phyloP scores from a whole-genome alignment of 164 flowering plant genomes.

The Euptelea pleiosperma region DNA sequence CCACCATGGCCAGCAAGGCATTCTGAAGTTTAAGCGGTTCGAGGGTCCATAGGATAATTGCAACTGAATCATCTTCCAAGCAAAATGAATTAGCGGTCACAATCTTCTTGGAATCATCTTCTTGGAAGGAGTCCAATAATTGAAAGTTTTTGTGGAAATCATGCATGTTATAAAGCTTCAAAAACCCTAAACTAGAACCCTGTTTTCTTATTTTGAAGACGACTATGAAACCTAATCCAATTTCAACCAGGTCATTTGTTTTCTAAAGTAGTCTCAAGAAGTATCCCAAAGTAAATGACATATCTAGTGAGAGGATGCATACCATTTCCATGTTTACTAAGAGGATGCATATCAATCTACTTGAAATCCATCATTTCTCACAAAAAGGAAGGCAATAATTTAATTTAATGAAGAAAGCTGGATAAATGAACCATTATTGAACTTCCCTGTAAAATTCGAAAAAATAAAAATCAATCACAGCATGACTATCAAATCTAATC shows the following conservation, averaged over 20 bases:
- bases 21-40: slow-evolving; percentile 51
- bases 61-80: slow-evolving; percentile 72
- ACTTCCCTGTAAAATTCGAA: not conserved
- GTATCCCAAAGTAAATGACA: slow-evolving; percentile 8
- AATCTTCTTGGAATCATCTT: slow-evolving; percentile 22
- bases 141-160: not conserved
- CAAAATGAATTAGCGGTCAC: slow-evolving; percentile 20
- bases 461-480: not conserved
- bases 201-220: no score
- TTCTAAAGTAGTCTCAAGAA: slow-evolving; percentile 9
- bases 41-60: slow-evolving; percentile 56
- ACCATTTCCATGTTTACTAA: slow-evolving; percentile 87
- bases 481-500: no score
- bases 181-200: no score
- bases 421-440: not conserved
- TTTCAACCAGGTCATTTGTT: slow-evolving; percentile 1
- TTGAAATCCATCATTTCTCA: not conserved
- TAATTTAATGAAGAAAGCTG: no score
- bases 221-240: not conserved
- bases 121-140: no score
- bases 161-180: not conserved
- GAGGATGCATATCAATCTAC: no score
- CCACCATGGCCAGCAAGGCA: slow-evolving; percentile 72
- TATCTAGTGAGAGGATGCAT: slow-evolving; percentile 22
- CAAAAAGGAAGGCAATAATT: not conserved